Conservation (phyloP, 331 rosid species). For the Cydonia oblonga region DNA sequence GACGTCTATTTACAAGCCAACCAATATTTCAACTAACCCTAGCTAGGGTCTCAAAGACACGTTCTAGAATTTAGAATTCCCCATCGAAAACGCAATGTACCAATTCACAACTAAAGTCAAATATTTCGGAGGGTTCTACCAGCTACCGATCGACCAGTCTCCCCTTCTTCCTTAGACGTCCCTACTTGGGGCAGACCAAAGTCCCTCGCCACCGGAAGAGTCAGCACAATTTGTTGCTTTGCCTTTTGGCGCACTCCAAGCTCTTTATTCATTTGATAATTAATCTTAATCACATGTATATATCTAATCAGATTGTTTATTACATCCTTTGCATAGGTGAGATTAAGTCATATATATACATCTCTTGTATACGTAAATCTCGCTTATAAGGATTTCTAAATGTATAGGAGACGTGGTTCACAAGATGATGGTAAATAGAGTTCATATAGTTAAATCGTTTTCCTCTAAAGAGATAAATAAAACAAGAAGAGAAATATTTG, state of each 20-base stretch:
- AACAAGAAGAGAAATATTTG: too few relatives aligned
- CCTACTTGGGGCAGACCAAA: background rate
- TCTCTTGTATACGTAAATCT: background rate
- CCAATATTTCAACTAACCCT: constrained; percentile 1
- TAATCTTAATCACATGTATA: background rate
- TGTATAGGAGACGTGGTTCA: too few relatives aligned
- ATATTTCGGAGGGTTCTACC: background rate
- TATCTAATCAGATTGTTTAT: background rate
- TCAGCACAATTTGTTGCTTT: background rate
- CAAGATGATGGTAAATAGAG: too few relatives aligned
- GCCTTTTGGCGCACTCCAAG: constrained; percentile 4
- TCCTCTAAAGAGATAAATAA: too few relatives aligned
- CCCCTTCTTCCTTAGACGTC: background rate
- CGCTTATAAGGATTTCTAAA: too few relatives aligned
- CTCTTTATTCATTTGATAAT: background rate
- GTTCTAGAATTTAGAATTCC: background rate
- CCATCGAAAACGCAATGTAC: constrained; percentile 8
- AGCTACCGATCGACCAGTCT: background rate
- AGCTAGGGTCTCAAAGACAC: background rate
- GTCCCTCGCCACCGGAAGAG: background rate
- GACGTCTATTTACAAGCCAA: background rate
- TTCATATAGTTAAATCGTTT: too few relatives aligned
- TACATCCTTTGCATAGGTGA: background rate
- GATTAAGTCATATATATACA: background rate
- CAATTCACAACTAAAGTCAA: background rate